Conservation (phyloP, 2,329 filamentous ascomycete genomes). For the Clathrospora elynae region DNA sequence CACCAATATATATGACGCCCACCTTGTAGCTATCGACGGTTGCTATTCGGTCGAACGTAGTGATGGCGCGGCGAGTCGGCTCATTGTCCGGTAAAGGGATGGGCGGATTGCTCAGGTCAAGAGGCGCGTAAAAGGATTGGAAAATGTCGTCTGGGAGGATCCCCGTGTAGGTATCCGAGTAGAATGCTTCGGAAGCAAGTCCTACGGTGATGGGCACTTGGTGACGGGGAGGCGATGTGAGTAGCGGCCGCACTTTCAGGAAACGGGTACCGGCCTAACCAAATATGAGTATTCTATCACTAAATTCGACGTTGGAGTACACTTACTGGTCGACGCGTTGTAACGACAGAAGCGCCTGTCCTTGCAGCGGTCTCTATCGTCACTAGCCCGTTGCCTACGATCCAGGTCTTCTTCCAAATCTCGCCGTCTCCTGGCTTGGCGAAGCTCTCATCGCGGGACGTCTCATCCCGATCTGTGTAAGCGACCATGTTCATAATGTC, state of each 20-base stretch:
- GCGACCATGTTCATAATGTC: slow-evolving; percentile 93
- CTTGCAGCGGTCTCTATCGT: slow-evolving; percentile 72
- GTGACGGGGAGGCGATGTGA: slow-evolving; percentile 48
- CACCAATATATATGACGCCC: slow-evolving; percentile 89
- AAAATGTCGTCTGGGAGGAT: slow-evolving; percentile 76
- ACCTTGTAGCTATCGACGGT: slow-evolving; percentile 95
- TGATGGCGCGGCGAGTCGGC: slow-evolving; percentile 73
- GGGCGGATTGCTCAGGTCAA: slow-evolving; percentile 59
- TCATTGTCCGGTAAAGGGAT: slow-evolving; percentile 77
- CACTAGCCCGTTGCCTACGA: slow-evolving; percentile 74
- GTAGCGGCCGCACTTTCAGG: slow-evolving; percentile 45
- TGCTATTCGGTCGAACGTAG: slow-evolving; percentile 81
- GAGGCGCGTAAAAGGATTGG: slow-evolving; percentile 68
- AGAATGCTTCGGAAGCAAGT: slow-evolving; percentile 47
- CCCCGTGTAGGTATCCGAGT: slow-evolving; percentile 60
- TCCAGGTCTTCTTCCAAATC: slow-evolving; percentile 70
- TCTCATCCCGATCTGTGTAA: slow-evolving; percentile 84
- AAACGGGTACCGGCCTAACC: slow-evolving; percentile 50
- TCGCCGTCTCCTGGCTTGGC: slow-evolving; percentile 68
- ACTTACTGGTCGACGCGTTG: slow-evolving; percentile 72
- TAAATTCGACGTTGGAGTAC: slow-evolving; percentile 58
- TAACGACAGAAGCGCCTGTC: slow-evolving; percentile 72
- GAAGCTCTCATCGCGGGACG: slow-evolving; percentile 68
- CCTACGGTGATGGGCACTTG: slow-evolving; percentile 50
- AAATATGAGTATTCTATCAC: not conserved